Conservation (phyloP, 768 basidiomycete genomes). For the Lactifluus pinguis region DNA sequence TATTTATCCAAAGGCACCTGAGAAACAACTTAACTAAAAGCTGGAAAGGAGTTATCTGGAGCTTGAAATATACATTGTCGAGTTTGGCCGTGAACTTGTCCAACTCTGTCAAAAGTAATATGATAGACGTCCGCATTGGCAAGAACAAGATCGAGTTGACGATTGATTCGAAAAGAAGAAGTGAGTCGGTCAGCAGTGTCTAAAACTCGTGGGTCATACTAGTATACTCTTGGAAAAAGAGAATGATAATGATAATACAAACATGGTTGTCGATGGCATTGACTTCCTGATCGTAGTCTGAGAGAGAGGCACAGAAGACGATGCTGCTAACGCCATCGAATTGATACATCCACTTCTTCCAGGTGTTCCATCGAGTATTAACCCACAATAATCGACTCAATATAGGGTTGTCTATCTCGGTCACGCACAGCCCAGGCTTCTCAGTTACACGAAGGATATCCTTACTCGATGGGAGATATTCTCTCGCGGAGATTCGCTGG, state of each 20-base stretch:
- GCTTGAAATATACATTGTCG: conserved; percentile 25
- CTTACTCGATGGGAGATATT: conserved; percentile 73
- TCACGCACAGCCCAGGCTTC: conserved; percentile 73
- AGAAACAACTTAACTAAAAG: not conserved
- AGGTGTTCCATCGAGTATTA: conserved; percentile 45
- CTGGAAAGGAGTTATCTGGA: not conserved
- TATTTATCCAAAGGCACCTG: conserved; percentile 24
- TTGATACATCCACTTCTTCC: conserved; percentile 43
- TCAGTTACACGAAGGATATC: conserved; percentile 79
- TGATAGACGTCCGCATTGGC: conserved; percentile 29
- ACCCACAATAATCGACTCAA: conserved; percentile 66
- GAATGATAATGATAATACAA: conserved; percentile 23
- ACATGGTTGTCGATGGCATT: not conserved
- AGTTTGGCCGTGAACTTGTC: conserved; percentile 44
- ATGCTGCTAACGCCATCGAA: conserved; percentile 59
- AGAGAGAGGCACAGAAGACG: conserved; percentile 63
- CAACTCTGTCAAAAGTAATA: conserved; percentile 36
- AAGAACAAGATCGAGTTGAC: conserved; percentile 46
- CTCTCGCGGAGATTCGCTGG: conserved; percentile 63
- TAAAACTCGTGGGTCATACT: conserved; percentile 11
- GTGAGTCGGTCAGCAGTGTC: conserved; percentile 38
- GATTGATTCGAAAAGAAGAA: conserved; percentile 41
- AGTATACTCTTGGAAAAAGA: not conserved
- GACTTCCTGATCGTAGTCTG: conserved; percentile 74
- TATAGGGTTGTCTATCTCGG: conserved; percentile 45